Evolutionary conservation across 1,139 yeast genomes (phyloP), one percentile per base, ranked within the genome.

Genomic region (Blastobotrys petasosporus): DNA sequence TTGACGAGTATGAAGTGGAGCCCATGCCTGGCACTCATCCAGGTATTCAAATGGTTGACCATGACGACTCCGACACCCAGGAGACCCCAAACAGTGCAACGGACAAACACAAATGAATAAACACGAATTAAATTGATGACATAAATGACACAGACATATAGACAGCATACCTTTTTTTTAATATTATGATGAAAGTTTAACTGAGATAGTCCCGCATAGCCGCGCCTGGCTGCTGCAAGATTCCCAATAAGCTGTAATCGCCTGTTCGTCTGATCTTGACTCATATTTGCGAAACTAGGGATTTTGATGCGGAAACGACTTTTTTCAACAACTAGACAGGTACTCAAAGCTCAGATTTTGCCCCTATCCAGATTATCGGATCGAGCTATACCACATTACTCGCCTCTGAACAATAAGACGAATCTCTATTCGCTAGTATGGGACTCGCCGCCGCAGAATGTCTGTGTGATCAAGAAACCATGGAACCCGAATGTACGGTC

Each of bases 401-500:
- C 42, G 16, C 43, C 50, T 34, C 16, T 45, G 43, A 28, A 35
- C 20, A 37, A 39, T 10, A 32, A 42, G 4, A 45, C 56, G 3
- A 7, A 20, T 7, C 44, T 58, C 28, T 48, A 53, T 11, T 49
- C 55, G 2, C 44, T 65, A 42, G 44, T 49, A 5, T 64, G 70
- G 70, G 57, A 55, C 15, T 39, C 43, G 4, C 65, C 66, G 5
- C 76, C 86, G 11, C 75, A 78, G 51, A 90, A 90, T 61, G 76
- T 90, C 8, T 76, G 82, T 50, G 71, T 90, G 35, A 85, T 86
- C 37, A 88, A 87, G 63, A 90, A 90, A 62, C 96, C 96, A 1
- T 80, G 87, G 82, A 78, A 85, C 47, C 64, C 69, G 2, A 67
- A 70, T 8, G 94, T 86, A 1, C 71, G 82, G 11, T 69, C 71